Percentiles rank a stretch among this genome's conserved stretches.
These are phyloP conservation scores for Globisporangium nodosum DNA, from an alignment of 352 stramenopile species.

Conservation along the genomic window DNA sequence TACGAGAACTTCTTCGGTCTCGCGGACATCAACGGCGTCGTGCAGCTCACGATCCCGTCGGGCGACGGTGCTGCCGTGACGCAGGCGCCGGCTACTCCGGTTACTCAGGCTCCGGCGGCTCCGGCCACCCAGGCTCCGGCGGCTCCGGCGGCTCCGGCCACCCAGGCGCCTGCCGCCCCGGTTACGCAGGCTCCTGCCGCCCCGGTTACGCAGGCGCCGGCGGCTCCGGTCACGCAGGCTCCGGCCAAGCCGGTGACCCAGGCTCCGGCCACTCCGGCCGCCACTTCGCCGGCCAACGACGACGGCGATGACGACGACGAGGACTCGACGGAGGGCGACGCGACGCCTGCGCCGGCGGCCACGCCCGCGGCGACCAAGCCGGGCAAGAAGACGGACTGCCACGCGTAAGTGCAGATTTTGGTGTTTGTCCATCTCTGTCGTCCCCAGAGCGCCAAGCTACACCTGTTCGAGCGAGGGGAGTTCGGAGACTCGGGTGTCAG, in stretches of 20 bases:
- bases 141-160: neutral
- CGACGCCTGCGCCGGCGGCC: neutral
- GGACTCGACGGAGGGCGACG: neutral
- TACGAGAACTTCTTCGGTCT: slow-evolving; percentile 46
- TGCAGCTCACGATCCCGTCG: slow-evolving; percentile 23
- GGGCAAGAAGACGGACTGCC: slow-evolving; percentile 8
- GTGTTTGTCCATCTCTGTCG: slow-evolving; percentile 1
- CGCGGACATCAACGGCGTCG: slow-evolving; percentile 15
- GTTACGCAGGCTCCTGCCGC: neutral
- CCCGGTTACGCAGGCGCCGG: neutral
- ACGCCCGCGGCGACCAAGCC: neutral
- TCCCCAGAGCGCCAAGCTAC: neutral
- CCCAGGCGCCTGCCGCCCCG: neutral
- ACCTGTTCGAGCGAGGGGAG: neutral
- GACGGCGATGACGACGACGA: neutral
- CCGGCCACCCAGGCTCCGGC: neutral
- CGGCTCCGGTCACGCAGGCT: neutral
- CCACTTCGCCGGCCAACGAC: neutral
- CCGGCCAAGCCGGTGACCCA: neutral
- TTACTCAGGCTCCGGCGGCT: neutral
- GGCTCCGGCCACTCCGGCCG: neutral
- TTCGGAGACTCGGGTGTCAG: neutral
- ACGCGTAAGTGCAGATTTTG: slow-evolving; percentile 8
- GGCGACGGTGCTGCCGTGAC: slow-evolving; percentile 9
- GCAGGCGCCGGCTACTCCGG: neutral